These are phyloP conservation scores for Dipodascus geniculatus DNA, from an alignment of 805 yeast species.

Conservation along the genomic window DNA sequence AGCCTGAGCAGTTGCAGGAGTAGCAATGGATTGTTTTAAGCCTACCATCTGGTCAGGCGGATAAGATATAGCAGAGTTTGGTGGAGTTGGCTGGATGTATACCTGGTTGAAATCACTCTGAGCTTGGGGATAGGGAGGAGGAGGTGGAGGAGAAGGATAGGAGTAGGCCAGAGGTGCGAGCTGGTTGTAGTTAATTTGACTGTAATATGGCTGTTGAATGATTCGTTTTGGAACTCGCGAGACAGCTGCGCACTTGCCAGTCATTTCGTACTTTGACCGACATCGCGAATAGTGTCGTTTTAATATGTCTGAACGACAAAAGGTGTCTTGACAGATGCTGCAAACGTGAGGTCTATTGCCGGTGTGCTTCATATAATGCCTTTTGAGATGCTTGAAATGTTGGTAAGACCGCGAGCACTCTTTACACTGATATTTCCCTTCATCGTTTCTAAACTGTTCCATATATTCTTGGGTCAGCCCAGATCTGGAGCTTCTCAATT, in stretches of 20 bases:
- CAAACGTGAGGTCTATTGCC: constrained; percentile 80
- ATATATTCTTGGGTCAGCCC: background rate
- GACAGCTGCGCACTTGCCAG: constrained; percentile 7
- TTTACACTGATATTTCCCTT: constrained; percentile 9
- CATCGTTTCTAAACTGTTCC: background rate
- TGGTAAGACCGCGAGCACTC: constrained; percentile 18
- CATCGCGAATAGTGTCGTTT: constrained; percentile 16
- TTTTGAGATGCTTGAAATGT: constrained; percentile 61
- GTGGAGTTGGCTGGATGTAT: background rate
- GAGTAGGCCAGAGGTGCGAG: background rate
- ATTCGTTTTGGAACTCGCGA: constrained; percentile 9
- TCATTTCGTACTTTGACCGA: constrained; percentile 7
- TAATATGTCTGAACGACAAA: constrained; percentile 15
- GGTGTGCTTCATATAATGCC: constrained; percentile 73
- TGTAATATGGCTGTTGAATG: background rate
- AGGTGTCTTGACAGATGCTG: constrained; percentile 40
- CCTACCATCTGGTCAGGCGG: background rate
- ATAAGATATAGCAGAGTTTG: background rate
- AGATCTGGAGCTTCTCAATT: background rate
- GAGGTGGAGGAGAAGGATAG: background rate
- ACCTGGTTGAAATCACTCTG: background rate
- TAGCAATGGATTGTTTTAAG: background rate
- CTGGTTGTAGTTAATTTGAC: background rate
- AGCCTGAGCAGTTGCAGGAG: background rate
- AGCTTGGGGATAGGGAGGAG: background rate